Evolutionary conservation across 2,329 filamentous ascomycete genomes (phyloP), one percentile per base, ranked within the genome.

Genomic region (Scedosporium aurantiacum): DNA sequence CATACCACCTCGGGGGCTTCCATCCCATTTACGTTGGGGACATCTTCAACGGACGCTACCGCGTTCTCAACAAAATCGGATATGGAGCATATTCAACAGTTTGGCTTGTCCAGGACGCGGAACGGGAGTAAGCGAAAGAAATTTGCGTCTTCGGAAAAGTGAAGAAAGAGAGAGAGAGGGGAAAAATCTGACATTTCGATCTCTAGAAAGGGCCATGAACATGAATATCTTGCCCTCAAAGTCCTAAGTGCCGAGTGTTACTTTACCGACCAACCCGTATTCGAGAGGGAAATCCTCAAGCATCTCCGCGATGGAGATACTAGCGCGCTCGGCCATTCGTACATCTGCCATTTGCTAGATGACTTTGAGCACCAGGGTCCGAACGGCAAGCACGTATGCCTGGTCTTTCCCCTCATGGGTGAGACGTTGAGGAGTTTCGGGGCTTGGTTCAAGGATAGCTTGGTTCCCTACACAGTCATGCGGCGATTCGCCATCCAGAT

Each of bases 391-490:
- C 72, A 75, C 63, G 65, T 67, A 16, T 73, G 69, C 60, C 69
- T 76, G 58, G 72, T 74, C 3, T 73, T 73, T 18, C 66, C 68
- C 43, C 70, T 72, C 1, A 67, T 74, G 61, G 74, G 75, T 69
- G 74, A 76, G 28, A 77, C 72, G 62, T 73, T 73, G 47, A 69
- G 64, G 45, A 70, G 74, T 57, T 62, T 78, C 12, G 69, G 74
- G 1, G 57, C 54, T 10, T 64, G 59, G 60, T 69, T 67, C 32
- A 4, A 32, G 0, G 60, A 62, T 0, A 43, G 28, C 27, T 57
- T 57, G 43, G 47, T 70, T 16, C 67, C 67, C 2, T 16, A 55
- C 41, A 7, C 8, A 3, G 2, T 64, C 16, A 64, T 68, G 55
- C 63, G 64, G 18, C 50, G 58, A 1, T 65, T 68, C 8, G 58